Conservation (phyloP, 2,329 filamentous ascomycete genomes). For the Alternaria sp. region DNA sequence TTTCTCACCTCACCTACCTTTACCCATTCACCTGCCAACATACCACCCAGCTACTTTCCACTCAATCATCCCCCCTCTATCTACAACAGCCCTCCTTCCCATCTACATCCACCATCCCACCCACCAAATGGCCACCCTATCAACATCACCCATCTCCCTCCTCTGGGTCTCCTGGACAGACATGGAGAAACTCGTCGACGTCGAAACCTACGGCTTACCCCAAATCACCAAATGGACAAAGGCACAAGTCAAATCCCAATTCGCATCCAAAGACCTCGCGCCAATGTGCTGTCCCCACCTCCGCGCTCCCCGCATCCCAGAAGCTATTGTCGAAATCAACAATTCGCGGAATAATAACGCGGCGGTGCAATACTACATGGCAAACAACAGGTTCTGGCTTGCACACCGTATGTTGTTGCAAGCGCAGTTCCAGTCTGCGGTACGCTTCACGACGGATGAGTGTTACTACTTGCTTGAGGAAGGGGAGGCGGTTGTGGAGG, state of each 20-base stretch:
- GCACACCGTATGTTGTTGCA: not conserved
- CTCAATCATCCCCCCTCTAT: not conserved
- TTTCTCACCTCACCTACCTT: not conserved
- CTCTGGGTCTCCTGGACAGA: not conserved
- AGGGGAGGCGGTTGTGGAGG: not conserved
- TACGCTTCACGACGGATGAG: not conserved
- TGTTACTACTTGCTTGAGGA: not conserved
- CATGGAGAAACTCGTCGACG: too few relatives aligned
- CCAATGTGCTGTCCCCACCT: slow-evolving; percentile 1
- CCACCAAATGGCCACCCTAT: not conserved
- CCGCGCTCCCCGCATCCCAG: not conserved
- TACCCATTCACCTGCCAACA: not conserved
- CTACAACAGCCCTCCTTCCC: not conserved
- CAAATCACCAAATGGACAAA: not conserved
- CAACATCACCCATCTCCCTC: not conserved
- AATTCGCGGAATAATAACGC: not conserved
- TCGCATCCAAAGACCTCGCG: not conserved
- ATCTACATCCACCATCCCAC: not conserved
- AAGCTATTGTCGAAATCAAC: not conserved
- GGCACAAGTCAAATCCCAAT: not conserved
- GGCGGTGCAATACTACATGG: not conserved
- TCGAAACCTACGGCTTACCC: not conserved
- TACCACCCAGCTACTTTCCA: not conserved
- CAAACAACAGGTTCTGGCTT: not conserved
- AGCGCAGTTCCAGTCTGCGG: not conserved